Percentiles rank a stretch among this genome's conserved stretches.
Conservation (phyloP, 768 basidiomycete species). For the Lactarius psammicola region DNA sequence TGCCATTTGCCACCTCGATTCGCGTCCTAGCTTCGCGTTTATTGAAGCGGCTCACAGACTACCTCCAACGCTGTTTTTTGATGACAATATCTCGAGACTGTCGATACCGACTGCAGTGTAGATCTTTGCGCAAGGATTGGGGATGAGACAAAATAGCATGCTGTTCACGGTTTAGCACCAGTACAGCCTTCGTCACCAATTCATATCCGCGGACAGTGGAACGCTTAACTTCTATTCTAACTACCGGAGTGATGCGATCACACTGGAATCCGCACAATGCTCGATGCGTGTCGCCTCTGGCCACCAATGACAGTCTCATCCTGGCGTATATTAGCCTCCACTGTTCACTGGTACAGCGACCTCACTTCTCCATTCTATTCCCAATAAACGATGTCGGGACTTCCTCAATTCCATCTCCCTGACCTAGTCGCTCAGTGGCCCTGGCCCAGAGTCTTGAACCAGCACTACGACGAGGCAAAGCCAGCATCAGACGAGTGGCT, state of each 20-base stretch:
- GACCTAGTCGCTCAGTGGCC: conserved; percentile 44
- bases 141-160: background rate
- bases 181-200: background rate
- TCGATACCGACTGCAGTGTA: background rate
- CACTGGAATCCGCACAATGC: background rate
- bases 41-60: background rate
- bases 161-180: background rate
- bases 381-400: background rate
- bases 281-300: background rate
- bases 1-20: background rate
- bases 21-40: background rate
- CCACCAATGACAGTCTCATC: background rate
- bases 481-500: conserved; percentile 41
- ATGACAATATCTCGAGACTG: background rate
- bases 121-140: background rate
- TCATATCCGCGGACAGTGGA: background rate
- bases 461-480: conserved; percentile 37
- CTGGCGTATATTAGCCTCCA: background rate
- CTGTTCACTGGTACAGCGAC: background rate
- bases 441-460: conserved; percentile 43
- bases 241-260: background rate
- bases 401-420: conserved; percentile 33
- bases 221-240: background rate
- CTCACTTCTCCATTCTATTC: background rate
- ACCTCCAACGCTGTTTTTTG: background rate